These are phyloP conservation scores for Glebionis coronaria DNA, from an alignment of 129 eudicot genomes.

Conservation along the genomic window DNA sequence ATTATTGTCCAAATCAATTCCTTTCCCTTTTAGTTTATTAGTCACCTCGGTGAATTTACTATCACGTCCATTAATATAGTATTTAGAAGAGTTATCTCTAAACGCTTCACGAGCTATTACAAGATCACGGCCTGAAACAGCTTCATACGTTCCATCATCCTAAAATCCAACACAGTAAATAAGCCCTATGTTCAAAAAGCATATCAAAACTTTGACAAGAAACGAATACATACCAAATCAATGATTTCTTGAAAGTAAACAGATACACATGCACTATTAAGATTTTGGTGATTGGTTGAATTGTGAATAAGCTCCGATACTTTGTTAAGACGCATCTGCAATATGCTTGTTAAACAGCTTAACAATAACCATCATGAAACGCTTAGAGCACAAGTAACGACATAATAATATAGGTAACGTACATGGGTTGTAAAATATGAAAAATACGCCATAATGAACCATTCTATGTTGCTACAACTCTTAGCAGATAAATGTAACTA, in stretches of 20 bases:
- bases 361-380: not conserved
- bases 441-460: not conserved
- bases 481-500: no score
- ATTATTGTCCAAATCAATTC: slow-evolving; percentile 92
- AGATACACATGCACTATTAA: slow-evolving; percentile 88
- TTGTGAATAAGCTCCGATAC: slow-evolving; percentile 98
- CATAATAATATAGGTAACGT: not conserved
- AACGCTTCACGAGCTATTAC: slow-evolving; percentile 80
- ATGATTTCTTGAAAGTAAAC: slow-evolving; percentile 93
- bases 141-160: slow-evolving; percentile 83
- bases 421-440: not conserved
- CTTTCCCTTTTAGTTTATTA: slow-evolving; percentile 78
- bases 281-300: slow-evolving; percentile 86
- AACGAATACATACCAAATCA: slow-evolving; percentile 56
- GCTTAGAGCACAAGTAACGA: not conserved
- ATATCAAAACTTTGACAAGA: not conserved
- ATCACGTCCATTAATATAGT: slow-evolving; percentile 63
- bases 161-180: slow-evolving; percentile 20
- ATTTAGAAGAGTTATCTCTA: slow-evolving; percentile 77
- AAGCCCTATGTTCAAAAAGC: not conserved
- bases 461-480: no score
- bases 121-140: slow-evolving; percentile 82
- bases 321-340: slow-evolving; percentile 97
- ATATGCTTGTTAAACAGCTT: not conserved
- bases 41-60: slow-evolving; percentile 91